Base-by-base conservation (phyloP, 768 basidiomycete genomes). In the Filobasidium floriforme region DNA sequence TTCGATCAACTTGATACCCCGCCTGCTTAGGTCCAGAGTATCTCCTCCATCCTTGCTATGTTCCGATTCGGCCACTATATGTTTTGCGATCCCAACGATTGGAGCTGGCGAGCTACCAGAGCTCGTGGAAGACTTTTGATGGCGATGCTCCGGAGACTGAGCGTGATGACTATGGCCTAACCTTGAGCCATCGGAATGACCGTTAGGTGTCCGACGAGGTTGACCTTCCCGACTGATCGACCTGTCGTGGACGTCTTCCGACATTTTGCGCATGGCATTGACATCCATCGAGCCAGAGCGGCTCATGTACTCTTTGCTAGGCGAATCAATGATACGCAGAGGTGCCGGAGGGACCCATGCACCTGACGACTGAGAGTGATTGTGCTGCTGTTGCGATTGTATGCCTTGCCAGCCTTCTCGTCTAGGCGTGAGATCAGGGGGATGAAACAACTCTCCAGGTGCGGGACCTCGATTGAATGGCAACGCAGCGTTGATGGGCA, bases 11-110 rank as follows among this genome's bases (percentile, higher is more conserved):
- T 86, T 85, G 43, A 97, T 80, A 52, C 83, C 83, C 79, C 88
- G 84, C 78, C 90, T 88, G 67, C 89, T 86, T 59, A 98, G 84
- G 74, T 91, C 86, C 64, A 99, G 81, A 7, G 92, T 94, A 65
- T 85, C 85, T 9, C 92, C 91, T 62, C 82, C 80, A 80, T 97
- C 92, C 7, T 83, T 79, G 52, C 89, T 91, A 24, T 66, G 55
- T 7, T 37, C 37, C 11, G 69, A 41, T 29, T 63, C 69, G 28
- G 59, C 41, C 32, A 61, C 14, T 40, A 70, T 70, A 66, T 49
- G 51, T 28, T 61, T 51, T 37, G 65, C 28, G 26, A 60, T 66
- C 19, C 59, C 52, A 7, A 37, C 32, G 43, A 51, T 18, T 24
- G 26, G n/a, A n/a, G n/a, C 15, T 32, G 63, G 41, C n/a, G 40